Evolutionary conservation across 2,329 filamentous ascomycete species (phyloP), one percentile per base, ranked within the genome.

Genomic region (Fusarium aywerte): DNA sequence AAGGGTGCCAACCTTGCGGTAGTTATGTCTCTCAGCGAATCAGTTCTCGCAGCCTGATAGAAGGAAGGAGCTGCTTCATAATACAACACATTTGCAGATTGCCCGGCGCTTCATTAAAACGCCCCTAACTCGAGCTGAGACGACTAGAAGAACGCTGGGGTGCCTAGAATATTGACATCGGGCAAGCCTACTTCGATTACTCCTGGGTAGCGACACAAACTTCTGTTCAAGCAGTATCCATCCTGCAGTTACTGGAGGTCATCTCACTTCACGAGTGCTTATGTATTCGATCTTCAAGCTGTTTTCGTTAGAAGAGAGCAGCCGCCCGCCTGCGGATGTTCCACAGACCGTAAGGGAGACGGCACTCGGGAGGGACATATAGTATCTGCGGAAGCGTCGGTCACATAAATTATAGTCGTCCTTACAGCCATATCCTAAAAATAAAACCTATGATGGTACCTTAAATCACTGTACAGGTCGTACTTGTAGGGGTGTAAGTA

Each of bases 21-120:
- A 12, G 63, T 68, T 10, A 54, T 70, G 15, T 77, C 78, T 45
- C 74, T 81, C 23, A 72, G 75, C 18, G 80, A 84, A 58, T 77
- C 78, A 5, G 65, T 78, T 7, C 49, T 56, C n/a, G 48, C 51
- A 13, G 62, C 47, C 48, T 74, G 63, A 73, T 15, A 11, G 16
- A 10, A 35, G 13, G 15, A 36, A 16, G 21, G 29, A 18, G 25
- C 21, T 29, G 10, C 21, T 27, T 39, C 9, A 29, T n/a, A 36
- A 38, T 18, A 36, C 21, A 44, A 8, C 43, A 57, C 31, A n/a
- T 52, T 23, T 32, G 29, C 23, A 31, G 20, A n/a, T 59, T 42
- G n/a, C 32, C 15, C 29, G 35, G 27, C 32, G 11, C 20, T n/a
- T 13, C 13, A 31, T 42, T 38, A 18, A 29, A 33, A 12, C 31